Percentiles rank a stretch among this genome's conserved stretches.
Conservation (phyloP, 2,329 filamentous ascomycete species). For the Teratosphaeria viscida region DNA sequence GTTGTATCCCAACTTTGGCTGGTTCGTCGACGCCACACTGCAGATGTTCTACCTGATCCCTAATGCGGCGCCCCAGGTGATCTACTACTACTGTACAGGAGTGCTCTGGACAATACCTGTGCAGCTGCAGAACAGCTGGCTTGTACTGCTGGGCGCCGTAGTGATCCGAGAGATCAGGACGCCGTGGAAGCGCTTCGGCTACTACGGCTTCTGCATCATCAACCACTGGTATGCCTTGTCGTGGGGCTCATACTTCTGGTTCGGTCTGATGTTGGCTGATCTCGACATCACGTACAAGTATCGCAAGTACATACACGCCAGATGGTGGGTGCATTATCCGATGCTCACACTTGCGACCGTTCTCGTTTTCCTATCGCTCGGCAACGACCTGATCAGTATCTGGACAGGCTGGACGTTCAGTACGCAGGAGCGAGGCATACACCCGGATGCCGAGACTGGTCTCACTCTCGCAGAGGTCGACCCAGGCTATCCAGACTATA, state of each 20-base stretch:
- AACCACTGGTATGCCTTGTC: conserved; percentile 38
- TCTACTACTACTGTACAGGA: conserved; percentile 39
- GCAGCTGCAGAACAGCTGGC: conserved; percentile 37
- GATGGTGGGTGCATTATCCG: conserved; percentile 28
- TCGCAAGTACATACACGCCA: conserved; percentile 28
- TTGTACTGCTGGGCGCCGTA: conserved; percentile 32
- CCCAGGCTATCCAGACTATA: conserved; percentile 34
- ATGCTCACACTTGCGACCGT: conserved; percentile 22
- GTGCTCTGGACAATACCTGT: conserved; percentile 42
- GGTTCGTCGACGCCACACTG: conserved; percentile 34
- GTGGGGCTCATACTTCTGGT: conserved; percentile 38
- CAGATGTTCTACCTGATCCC: conserved; percentile 38
- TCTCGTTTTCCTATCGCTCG: conserved; percentile 28
- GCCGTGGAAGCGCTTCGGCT: conserved; percentile 36
- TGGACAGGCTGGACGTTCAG: conserved; percentile 24
- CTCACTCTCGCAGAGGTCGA: conserved; percentile 26
- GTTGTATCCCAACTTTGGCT: conserved; percentile 30
- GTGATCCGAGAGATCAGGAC: conserved; percentile 36
- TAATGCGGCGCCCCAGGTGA: conserved; percentile 38
- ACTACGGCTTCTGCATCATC: conserved; percentile 34
- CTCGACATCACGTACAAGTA: conserved; percentile 38
- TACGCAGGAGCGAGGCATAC: conserved; percentile 32
- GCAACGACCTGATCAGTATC: conserved; percentile 28
- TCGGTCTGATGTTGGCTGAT: conserved; percentile 36
- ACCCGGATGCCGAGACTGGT: conserved; percentile 32